Evolutionary conservation across 2,329 filamentous ascomycete genomes (phyloP), one percentile per base, ranked within the genome.

Genomic region (Sclerotinia subarctica): DNA sequence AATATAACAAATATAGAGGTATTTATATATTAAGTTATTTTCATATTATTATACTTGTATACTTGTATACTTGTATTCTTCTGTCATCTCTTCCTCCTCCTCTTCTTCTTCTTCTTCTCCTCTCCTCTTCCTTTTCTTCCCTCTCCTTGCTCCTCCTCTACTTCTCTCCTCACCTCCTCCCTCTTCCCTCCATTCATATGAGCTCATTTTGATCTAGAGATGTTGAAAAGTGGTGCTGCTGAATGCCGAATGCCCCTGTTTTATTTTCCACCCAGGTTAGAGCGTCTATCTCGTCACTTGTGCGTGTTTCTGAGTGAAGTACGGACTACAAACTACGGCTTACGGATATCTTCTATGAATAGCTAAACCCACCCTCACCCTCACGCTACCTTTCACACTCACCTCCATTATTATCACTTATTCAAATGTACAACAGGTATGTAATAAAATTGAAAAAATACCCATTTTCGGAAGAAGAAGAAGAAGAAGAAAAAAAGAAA

Each of bases 201-300:
- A 44, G 35, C 54, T 44, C 54, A 58, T 35, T 35, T 58, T 42
- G 54, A 42, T 44, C 26, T n/a, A 26, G 7, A 21, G n/a, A 44
- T 26, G n/a, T 17, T 58, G 35, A 58, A 58, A 58, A 58, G 56
- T 58, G 56, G 56, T 58, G 56, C 56, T 32, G 11, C 21, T 54
- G 17, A 44, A 26, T 58, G 32, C 54, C 54, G 38, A 58, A 58
- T 44, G 56, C 38, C 56, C 56, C 56, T 58, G 56, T 58, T 44
- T 44, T 58, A 42, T 44, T 58, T 58, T 58, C 24, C 56, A 58
- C 38, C 56, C 56, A 56, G 63, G 63, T 56, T 65, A 65, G 32
- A 47, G 63, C 51, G 63, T 66, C 54, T 66, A 60, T 59, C 29
- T 35, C 54, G 35, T 54, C 58, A 60, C 42, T 46, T 29, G 19